phyloP scores from a whole-genome alignment of 2,329 filamentous ascomycete species.

The Phoma sp. region DNA sequence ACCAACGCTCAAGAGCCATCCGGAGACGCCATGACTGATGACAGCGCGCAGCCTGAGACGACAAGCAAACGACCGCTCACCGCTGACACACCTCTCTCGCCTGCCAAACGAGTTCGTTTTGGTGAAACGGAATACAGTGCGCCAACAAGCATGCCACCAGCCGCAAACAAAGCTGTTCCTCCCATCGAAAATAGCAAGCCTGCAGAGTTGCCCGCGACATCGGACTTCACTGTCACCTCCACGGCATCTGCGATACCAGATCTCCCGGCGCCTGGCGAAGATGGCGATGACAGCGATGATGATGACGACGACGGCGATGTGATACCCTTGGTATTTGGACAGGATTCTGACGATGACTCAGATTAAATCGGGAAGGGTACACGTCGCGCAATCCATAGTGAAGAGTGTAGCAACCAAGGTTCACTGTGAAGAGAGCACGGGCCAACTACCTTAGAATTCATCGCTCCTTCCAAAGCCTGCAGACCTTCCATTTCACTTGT shows the following conservation, averaged over 20 bases:
- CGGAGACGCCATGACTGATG: neutral
- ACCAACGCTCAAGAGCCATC: neutral
- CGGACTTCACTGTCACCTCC: conserved; percentile 24
- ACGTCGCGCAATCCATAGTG: neutral
- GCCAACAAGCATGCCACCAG: conserved; percentile 7
- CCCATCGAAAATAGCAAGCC: neutral
- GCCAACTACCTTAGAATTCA: neutral
- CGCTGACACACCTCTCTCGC: conserved; percentile 28
- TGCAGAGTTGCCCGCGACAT: conserved; percentile 17
- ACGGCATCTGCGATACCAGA: conserved; percentile 23
- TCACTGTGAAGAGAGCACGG: conserved; percentile 6
- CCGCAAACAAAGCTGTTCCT: conserved; percentile 1
- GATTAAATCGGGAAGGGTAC: conserved; percentile 19
- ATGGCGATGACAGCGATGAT: conserved; percentile 20
- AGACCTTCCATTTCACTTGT: no score
- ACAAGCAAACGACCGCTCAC: conserved; percentile 32
- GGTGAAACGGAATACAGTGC: conserved; percentile 17
- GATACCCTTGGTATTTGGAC: conserved; percentile 42
- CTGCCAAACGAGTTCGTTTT: conserved; percentile 38
- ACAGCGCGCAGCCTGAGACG: conserved; percentile 9
- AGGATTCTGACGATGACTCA: conserved; percentile 46
- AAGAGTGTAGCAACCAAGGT: neutral
- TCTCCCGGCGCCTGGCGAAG: conserved; percentile 24
- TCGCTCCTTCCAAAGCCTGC: no score
- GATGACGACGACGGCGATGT: conserved; percentile 43